These are phyloP conservation scores for Jasminum sambac DNA, from an alignment of 257 asterid genomes.

Conservation along the genomic window DNA sequence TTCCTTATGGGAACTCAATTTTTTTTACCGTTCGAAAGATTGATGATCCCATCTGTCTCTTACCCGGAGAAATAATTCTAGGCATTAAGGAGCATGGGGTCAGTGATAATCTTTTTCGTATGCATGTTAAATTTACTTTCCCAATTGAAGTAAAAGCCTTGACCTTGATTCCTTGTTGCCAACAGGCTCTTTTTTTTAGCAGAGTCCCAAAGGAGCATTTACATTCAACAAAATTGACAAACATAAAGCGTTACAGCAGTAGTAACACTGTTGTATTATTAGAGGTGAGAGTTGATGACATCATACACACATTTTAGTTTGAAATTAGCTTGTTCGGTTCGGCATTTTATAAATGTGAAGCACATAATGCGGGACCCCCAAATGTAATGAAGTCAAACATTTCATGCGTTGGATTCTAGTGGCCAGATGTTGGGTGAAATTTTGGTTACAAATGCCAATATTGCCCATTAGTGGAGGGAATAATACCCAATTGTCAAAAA, in stretches of 20 bases:
- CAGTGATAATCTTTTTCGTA: slow-evolving; percentile 20
- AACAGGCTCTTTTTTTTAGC: slow-evolving; percentile 96
- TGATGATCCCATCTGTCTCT: slow-evolving; percentile 97
- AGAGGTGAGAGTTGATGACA: slow-evolving; percentile 99
- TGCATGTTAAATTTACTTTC: too few relatives aligned
- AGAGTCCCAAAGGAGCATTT: slow-evolving; percentile 96
- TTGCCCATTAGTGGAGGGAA: too few relatives aligned
- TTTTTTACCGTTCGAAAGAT: slow-evolving; percentile 96
- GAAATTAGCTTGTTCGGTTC: too few relatives aligned
- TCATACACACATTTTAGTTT: slow-evolving; percentile 90
- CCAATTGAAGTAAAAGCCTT: slow-evolving; percentile 17
- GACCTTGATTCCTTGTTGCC: slow-evolving; percentile 26
- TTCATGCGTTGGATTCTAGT: too few relatives aligned
- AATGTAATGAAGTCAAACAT: too few relatives aligned
- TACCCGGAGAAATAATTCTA: slow-evolving; percentile 85
- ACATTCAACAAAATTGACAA: slow-evolving; percentile 96
- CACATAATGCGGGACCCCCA: too few relatives aligned
- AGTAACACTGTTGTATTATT: slow-evolving; percentile 96
- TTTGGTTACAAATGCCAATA: too few relatives aligned
- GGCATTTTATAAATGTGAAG: too few relatives aligned
- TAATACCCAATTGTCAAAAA: too few relatives aligned
- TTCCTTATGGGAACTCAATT: slow-evolving; percentile 97
- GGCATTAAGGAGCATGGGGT: slow-evolving; percentile 99
- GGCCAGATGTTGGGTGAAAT: too few relatives aligned
- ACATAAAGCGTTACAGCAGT: slow-evolving; percentile 99